Evolutionary conservation across 805 yeast genomes (phyloP).

Genomic region (Metschnikowia lunata): DNA sequence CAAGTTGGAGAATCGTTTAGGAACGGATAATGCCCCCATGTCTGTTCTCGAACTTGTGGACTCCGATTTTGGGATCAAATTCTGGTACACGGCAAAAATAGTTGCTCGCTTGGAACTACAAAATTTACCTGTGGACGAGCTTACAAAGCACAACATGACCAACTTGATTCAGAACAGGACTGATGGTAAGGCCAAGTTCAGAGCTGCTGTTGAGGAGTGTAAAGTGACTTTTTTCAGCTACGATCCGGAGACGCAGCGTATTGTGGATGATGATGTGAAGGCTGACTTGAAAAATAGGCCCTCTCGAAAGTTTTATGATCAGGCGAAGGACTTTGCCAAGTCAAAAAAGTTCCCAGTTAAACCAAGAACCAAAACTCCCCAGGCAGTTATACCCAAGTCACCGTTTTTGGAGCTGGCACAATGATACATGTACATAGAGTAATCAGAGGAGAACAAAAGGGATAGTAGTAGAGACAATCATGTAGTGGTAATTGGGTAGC

Average conservation of each 20-base stretch:
- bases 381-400: conserved; percentile 25
- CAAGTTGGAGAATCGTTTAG: conserved; percentile 77
- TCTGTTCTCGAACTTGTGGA: conserved; percentile 85
- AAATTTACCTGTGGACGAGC: conserved; percentile 44
- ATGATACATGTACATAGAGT: conserved; percentile 12
- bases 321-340: conserved; percentile 19
- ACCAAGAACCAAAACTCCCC: conserved; percentile 22
- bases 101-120: conserved; percentile 78
- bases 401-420: conserved; percentile 23
- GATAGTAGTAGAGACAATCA: not conserved
- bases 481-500: not conserved
- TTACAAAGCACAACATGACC: conserved; percentile 53
- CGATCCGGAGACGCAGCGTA: conserved; percentile 27
- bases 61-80: conserved; percentile 55
- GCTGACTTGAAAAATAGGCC: conserved; percentile 34
- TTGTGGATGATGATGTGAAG: conserved; percentile 21
- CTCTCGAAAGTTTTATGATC: conserved; percentile 20
- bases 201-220: conserved; percentile 54
- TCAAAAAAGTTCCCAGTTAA: conserved; percentile 34
- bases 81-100: conserved; percentile 73
- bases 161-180: conserved; percentile 44
- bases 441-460: not conserved
- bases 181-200: conserved; percentile 53
- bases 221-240: conserved; percentile 34
- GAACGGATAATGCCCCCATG: conserved; percentile 84